Conservation (phyloP, 225 moss, liverwort and hornwort genomes). For the Polytrichum formosum region DNA sequence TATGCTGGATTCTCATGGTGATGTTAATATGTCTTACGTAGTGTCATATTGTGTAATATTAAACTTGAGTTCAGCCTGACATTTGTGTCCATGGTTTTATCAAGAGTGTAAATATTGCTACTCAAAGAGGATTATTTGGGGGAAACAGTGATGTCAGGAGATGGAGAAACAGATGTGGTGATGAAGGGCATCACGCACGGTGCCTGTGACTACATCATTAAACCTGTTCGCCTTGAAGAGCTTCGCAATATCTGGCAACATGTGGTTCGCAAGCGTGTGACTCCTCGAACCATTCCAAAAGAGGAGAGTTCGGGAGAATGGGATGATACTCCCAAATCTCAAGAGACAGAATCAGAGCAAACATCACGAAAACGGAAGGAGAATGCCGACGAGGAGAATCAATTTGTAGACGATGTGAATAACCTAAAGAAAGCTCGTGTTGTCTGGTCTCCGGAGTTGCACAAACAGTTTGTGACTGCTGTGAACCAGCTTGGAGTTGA, state of each 20-base stretch:
- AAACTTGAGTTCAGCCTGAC: too few species aligned
- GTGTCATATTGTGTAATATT: too few species aligned
- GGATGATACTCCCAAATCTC: constrained; percentile 50
- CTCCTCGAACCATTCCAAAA: constrained; percentile 45
- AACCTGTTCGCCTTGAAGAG: constrained; percentile 89
- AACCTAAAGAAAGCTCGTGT: constrained; percentile 93
- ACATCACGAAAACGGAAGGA: constrained; percentile 82
- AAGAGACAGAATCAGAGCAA: constrained; percentile 59
- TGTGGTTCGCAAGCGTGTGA: constrained; percentile 84
- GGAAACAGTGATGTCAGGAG: constrained; percentile 91
- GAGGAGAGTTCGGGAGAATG: constrained; percentile 74
- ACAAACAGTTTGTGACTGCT: constrained; percentile 93
- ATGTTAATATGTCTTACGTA: too few species aligned
- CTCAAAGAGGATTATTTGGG: background rate
- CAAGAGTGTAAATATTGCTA: too few species aligned
- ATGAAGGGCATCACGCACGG: constrained; percentile 94
- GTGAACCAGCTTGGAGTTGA: constrained; percentile 90
- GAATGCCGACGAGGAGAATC: constrained; percentile 61
- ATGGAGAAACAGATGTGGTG: constrained; percentile 88
- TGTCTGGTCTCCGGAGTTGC: constrained; percentile 88
- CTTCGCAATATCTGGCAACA: constrained; percentile 98
- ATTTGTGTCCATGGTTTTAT: too few species aligned
- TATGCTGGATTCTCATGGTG: too few species aligned
- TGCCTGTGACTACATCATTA: constrained; percentile 92
- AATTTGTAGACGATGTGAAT: constrained; percentile 68